Evolutionary conservation across 2,329 filamentous ascomycete species (phyloP).

Genomic region (Aureobasidium leucospermi): DNA sequence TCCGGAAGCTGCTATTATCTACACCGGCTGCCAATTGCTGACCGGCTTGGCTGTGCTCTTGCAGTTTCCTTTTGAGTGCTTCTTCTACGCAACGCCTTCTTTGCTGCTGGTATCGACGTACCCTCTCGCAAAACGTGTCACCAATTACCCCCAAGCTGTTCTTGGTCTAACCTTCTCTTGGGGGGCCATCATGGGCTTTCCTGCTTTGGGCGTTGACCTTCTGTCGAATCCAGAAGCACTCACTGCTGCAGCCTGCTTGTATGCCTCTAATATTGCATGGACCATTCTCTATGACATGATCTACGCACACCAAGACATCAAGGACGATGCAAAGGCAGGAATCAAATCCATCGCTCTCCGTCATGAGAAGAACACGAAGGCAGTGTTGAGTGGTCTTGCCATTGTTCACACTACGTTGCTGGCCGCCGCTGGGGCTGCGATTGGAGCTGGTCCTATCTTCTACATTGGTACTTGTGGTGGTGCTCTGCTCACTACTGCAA

Average conservation of each 20-base stretch:
- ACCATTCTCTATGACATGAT: slow-evolving; percentile 88
- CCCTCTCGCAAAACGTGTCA: slow-evolving; percentile 77
- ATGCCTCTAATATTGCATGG: slow-evolving; percentile 75
- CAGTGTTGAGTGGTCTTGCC: slow-evolving; percentile 64
- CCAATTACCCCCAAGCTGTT: slow-evolving; percentile 78
- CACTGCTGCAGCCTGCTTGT: slow-evolving; percentile 60
- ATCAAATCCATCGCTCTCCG: slow-evolving; percentile 83
- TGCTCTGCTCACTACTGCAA: slow-evolving; percentile 45
- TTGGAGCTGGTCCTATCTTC: slow-evolving; percentile 52
- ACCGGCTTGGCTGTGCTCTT: slow-evolving; percentile 66
- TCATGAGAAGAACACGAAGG: slow-evolving; percentile 70
- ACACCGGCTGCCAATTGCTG: slow-evolving; percentile 66
- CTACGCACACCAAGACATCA: slow-evolving; percentile 86
- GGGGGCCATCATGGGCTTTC: slow-evolving; percentile 84
- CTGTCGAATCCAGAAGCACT: slow-evolving; percentile 56
- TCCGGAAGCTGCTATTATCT: slow-evolving; percentile 63
- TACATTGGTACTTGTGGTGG: slow-evolving; percentile 53
- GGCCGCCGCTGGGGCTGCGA: slow-evolving; percentile 59
- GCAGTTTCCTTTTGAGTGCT: slow-evolving; percentile 66
- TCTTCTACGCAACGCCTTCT: slow-evolving; percentile 71
- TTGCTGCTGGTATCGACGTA: slow-evolving; percentile 67
- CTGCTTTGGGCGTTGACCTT: slow-evolving; percentile 72
- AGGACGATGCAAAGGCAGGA: slow-evolving; percentile 75
- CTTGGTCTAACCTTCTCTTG: slow-evolving; percentile 81
- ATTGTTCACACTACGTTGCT: slow-evolving; percentile 62